Evolutionary conservation across 2,329 filamentous ascomycete species (phyloP), one percentile per base, ranked within the genome.

Genomic region (Coniochaeta sp.): DNA sequence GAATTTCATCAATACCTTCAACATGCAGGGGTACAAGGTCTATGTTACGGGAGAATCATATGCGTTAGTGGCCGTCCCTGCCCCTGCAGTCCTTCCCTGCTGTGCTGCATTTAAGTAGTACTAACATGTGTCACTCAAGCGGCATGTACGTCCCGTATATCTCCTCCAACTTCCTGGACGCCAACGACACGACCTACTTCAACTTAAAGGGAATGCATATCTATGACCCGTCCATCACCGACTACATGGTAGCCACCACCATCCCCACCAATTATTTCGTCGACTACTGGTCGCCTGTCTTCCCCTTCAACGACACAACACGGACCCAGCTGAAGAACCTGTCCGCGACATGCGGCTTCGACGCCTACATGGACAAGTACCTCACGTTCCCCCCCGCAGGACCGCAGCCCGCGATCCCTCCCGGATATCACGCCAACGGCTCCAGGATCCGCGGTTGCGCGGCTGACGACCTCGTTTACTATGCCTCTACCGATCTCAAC

Each of bases 21-120:
- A 73, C 8, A 76, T 89, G 65, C 78, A 87, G 31, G 79, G 80
- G 16, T 82, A 80, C 64, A 87, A 87, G 62, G 80, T 90, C 7
- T 92, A 87, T 70, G 81, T 93, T 61, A 82, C 87, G 0, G 89
- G 88, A 12, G 88, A 89, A 68, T 85, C 80, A 0, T 90, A 88
- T 66, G 87, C 81, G 60, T 62, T 19, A 58, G 62, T 59, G 22
- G 14, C 26, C n/a, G 36, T 17, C 19, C 3, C 40, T 26, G 16
- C 38, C 19, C n/a, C 22, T 22, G n/a, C 7, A 22, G 19, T 6
- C 43, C 5, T 6, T 9, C 11, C 12, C 22, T 24, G 16, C 38
- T 2, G 5, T 1, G 43, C 12, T 24, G 19, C 3, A 12, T 22
- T 24, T 22, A n/a, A n/a, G n/a, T n/a, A n/a, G n/a, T n/a, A 11